These are phyloP conservation scores for Euphorbia tirucalli DNA, from an alignment of 345 rosid genomes.

Conservation along the genomic window DNA sequence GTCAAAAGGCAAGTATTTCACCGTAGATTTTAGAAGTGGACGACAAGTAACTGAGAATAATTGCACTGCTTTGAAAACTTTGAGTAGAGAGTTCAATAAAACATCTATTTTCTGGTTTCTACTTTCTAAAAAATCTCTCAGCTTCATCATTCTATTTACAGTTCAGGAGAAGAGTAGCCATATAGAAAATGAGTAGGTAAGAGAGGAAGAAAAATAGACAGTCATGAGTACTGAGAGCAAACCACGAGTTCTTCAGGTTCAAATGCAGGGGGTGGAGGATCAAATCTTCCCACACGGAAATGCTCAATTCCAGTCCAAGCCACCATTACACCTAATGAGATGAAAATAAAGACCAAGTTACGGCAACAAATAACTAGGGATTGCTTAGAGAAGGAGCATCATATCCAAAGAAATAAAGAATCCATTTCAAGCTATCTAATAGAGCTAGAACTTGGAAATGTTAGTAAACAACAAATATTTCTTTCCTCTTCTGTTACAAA, in stretches of 20 bases:
- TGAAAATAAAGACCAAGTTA: conserved; percentile 11
- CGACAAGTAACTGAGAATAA: no score
- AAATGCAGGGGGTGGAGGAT: conserved; percentile 79
- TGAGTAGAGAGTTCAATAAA: not conserved
- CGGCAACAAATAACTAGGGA: not conserved
- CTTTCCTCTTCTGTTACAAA: not conserved
- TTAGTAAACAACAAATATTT: no score
- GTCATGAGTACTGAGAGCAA: conserved; percentile 20
- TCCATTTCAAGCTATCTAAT: no score
- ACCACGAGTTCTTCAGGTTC: conserved; percentile 79
- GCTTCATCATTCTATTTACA: not conserved
- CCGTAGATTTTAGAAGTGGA: no score
- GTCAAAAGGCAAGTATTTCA: no score
- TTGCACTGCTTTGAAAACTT: no score
- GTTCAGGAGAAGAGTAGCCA: not conserved
- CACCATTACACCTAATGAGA: conserved; percentile 76
- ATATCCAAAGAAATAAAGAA: no score
- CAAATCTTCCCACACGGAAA: conserved; percentile 78
- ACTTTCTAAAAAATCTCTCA: not conserved
- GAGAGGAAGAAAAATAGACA: not conserved
- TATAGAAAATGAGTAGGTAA: not conserved
- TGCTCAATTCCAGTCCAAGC: conserved; percentile 99
- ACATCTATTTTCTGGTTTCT: not conserved
- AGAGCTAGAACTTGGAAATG: no score
- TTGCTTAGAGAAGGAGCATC: not conserved